Percentiles rank a stretch among this genome's conserved stretches.
phyloP scores from a whole-genome alignment of 768 basidiomycete genomes.

The Auriculariales sp. region DNA sequence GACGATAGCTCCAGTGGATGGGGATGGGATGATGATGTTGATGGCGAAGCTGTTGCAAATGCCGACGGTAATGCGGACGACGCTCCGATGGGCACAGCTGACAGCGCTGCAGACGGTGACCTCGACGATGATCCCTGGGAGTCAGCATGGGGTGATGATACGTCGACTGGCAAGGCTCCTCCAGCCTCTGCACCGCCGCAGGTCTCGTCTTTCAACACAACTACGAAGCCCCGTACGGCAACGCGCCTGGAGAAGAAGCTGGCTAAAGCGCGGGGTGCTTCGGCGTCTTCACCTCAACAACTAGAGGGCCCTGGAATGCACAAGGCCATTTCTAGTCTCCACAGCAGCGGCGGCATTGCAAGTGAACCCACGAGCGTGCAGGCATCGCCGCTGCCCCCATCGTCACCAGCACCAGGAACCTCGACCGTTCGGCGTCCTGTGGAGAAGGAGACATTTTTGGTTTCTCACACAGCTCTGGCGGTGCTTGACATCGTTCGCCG shows the following conservation, averaged over 20 bases:
- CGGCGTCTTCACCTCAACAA: too few species aligned
- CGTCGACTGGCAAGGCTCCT: constrained; percentile 2
- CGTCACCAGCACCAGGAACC: too few species aligned
- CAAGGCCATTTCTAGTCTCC: too few species aligned
- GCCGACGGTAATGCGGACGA: constrained; percentile 14
- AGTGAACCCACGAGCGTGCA: neutral
- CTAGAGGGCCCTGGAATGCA: too few species aligned
- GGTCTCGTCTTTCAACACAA: neutral
- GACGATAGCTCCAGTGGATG: constrained; percentile 16
- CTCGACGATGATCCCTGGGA: constrained; percentile 37
- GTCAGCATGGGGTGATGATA: constrained; percentile 11
- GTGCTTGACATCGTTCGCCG: constrained; percentile 44
- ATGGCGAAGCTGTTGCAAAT: constrained; percentile 12
- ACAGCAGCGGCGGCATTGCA: too few species aligned
- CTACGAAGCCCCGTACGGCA: constrained; percentile 31
- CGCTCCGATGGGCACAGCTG: neutral
- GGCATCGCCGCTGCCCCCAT: neutral
- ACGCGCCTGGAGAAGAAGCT: constrained; percentile 44
- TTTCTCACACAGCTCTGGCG: constrained; percentile 40
- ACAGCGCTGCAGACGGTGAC: neutral
- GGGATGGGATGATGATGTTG: constrained; percentile 44
- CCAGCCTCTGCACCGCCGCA: constrained; percentile 2
- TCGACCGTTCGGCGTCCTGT: neutral
- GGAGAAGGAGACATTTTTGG: constrained; percentile 42
- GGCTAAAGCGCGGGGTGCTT: constrained; percentile 30